Evolutionary conservation across 2,329 filamentous ascomycete species (phyloP).

Genomic region (Pleoardoris graminearum): DNA sequence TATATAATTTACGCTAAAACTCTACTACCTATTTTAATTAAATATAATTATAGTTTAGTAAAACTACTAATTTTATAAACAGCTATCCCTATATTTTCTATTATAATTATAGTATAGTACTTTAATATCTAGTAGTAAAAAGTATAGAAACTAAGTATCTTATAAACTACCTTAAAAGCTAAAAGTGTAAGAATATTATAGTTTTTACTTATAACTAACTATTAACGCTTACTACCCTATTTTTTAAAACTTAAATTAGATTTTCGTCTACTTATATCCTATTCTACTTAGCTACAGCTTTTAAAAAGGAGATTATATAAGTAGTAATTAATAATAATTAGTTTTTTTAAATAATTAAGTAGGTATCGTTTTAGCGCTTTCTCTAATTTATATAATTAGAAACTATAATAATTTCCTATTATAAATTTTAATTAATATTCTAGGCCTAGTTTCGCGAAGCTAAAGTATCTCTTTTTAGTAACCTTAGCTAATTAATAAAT

Average conservation of each 20-base stretch:
- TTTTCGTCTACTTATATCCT: background rate
- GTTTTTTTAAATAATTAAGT: background rate
- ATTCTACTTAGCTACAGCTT: constrained; percentile 2
- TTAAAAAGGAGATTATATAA: constrained; percentile 9
- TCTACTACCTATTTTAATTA: too few relatives aligned
- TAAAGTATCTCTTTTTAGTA: background rate
- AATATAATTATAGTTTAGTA: too few relatives aligned
- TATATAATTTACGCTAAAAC: too few relatives aligned
- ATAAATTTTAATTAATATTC: constrained; percentile 10
- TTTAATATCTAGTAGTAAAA: too few relatives aligned
- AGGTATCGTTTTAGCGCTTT: constrained; percentile 8
- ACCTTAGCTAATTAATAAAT: constrained; percentile 5
- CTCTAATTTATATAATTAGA: constrained; percentile 3
- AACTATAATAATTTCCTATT: constrained; percentile 8
- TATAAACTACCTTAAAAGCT: too few relatives aligned
- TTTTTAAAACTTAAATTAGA: constrained; percentile 1
- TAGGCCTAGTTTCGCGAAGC: background rate
- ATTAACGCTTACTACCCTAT: too few relatives aligned
- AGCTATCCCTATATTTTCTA: too few relatives aligned
- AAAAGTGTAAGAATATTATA: too few relatives aligned
- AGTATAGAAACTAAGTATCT: too few relatives aligned
- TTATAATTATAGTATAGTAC: too few relatives aligned
- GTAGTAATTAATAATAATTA: constrained; percentile 13
- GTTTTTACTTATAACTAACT: too few relatives aligned
- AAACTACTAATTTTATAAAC: too few relatives aligned